Evolutionary conservation across 495 filamentous ascomycete species (phyloP).

Genomic region (Penicillium robsamsonii): DNA sequence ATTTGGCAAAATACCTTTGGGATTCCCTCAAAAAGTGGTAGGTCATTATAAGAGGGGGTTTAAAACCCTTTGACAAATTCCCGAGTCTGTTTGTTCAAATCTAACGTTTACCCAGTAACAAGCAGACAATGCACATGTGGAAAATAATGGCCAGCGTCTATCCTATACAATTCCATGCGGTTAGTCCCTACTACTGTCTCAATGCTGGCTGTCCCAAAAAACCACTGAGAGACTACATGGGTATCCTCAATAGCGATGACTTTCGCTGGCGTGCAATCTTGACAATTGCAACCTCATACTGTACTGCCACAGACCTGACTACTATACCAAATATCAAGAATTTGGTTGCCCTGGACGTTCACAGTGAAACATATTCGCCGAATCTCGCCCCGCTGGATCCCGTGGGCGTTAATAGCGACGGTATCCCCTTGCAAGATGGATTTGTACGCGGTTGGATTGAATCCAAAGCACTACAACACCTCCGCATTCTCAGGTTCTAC

Average conservation of each 20-base stretch:
- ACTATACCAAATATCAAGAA: constrained; percentile 36
- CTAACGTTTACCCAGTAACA: constrained; percentile 28
- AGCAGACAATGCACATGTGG: constrained; percentile 43
- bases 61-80: neutral
- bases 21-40: constrained; percentile 35
- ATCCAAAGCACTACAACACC: constrained; percentile 30
- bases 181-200: constrained; percentile 26
- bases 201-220: constrained; percentile 23
- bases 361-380: constrained; percentile 1
- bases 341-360: constrained; percentile 39
- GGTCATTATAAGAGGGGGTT: neutral
- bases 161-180: constrained; percentile 28
- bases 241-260: constrained; percentile 28
- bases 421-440: constrained; percentile 31
- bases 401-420: constrained; percentile 7
- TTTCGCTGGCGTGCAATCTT: constrained; percentile 34
- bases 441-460: constrained; percentile 43
- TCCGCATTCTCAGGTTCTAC: constrained; percentile 36
- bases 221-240: constrained; percentile 35
- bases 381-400: neutral
- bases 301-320: constrained; percentile 33
- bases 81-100: neutral
- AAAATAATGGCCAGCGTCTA: constrained; percentile 40
- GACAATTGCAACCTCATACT: constrained; percentile 27
- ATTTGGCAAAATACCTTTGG: constrained; percentile 40